These are phyloP conservation scores for Actinomucor elegans DNA, from an alignment of 371 early-diverging fungal genomes.

Conservation along the genomic window DNA sequence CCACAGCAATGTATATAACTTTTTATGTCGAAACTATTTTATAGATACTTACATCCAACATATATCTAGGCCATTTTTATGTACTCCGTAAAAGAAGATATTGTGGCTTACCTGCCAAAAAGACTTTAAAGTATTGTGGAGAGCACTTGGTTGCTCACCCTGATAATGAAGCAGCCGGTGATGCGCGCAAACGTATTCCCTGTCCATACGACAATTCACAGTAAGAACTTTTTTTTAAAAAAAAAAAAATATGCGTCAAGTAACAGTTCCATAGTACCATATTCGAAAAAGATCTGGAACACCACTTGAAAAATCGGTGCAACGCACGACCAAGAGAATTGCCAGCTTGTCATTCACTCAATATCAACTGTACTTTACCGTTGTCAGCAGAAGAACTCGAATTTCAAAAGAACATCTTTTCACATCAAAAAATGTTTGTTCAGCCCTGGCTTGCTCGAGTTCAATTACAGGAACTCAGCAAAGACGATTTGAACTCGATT, in stretches of 20 bases:
- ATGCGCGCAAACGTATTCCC: conserved; percentile 59
- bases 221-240: conserved; percentile 30
- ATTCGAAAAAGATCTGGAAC: conserved; percentile 61
- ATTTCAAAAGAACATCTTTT: conserved; percentile 43
- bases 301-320: conserved; percentile 66
- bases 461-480: conserved; percentile 39
- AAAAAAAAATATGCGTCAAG: too few species aligned
- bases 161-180: conserved; percentile 15
- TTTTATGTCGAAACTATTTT: too few species aligned
- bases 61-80: conserved; percentile 40
- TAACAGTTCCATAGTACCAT: conserved; percentile 51
- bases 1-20: conserved; percentile 43
- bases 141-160: conserved; percentile 62
- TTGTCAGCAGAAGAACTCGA: conserved; percentile 46
- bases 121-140: conserved; percentile 67
- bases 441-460: conserved; percentile 53
- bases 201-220: conserved; percentile 85
- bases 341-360: conserved; percentile 47
- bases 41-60: neutral
- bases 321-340: conserved; percentile 64
- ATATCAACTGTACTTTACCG: conserved; percentile 59
- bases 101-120: conserved; percentile 65
- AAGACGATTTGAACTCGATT: conserved; percentile 40
- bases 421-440: conserved; percentile 41
- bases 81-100: conserved; percentile 56